Base-by-base conservation (phyloP, 2,329 filamentous ascomycete genomes). In the Aureobasidium sp. region DNA sequence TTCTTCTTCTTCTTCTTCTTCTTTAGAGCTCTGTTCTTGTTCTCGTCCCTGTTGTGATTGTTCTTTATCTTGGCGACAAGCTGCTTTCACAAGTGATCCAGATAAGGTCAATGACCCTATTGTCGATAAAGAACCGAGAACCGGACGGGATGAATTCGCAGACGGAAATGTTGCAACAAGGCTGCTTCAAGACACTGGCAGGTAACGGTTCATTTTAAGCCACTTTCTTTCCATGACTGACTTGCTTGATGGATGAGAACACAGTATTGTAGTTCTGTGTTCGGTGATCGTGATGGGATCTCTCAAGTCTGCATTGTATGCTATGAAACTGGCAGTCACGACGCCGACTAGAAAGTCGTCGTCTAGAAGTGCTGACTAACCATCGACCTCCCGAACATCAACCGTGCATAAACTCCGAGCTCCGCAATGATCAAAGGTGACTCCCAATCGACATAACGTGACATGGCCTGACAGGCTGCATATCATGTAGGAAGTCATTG, bases 401-500 rank as follows among this genome's bases (percentile, higher is more conserved):
- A 30, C 47, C 47, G 9, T 29, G 30, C 27, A 13, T 13, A 37
- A 7, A 27, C 21, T 8, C n/a, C 10, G 48, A 50, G 34, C 49
- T 53, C 16, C 13, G 5, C n/a, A 7, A 2, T 25, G 30, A 1
- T n/a, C 14, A 13, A 50, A 50, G 48, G 49, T 51, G 49, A 51
- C 21, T 53, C 21, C n/a, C 34, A 53, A 53, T 5, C 34, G 27
- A 25, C 7, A 5, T 2, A 29, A 34, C 27, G 32, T 55, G 51
- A 55, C n/a, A 55, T 55, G 51, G 32, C 51, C 51, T 55, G 51
- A 55, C 51, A 44, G 14, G 25, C 9, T 44, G 37, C 51, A 44
- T 32, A 30, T 37, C 34, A 37, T n/a, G 14, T 36, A 42, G 3
- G 34, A 21, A 30, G 16, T 21, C 10, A 7, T 25, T 10, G 13